Conservation (phyloP, 1,284 basidiomycete genomes). For the Moesziomyces antarcticus region DNA sequence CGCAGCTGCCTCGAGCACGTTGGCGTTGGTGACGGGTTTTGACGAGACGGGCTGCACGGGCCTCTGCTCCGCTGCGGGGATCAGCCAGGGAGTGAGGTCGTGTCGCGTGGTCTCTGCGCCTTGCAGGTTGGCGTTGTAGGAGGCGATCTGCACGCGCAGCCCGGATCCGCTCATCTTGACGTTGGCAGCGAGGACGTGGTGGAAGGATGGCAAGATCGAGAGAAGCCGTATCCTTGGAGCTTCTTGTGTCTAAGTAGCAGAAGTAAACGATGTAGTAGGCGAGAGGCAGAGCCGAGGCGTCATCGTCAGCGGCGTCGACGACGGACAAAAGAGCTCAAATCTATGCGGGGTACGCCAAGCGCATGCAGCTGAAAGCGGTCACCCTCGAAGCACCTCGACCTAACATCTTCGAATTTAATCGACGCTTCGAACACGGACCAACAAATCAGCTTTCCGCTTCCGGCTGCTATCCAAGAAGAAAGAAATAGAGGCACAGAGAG, state of each 20-base stretch:
- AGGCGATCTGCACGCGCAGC: conserved; percentile 79
- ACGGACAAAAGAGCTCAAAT: background rate
- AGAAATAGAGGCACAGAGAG: background rate
- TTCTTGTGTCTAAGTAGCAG: too few relatives aligned
- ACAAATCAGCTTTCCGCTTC: background rate
- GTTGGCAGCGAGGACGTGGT: too few relatives aligned
- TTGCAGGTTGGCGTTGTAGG: conserved; percentile 86
- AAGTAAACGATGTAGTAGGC: too few relatives aligned
- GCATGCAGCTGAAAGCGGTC: background rate
- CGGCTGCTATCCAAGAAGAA: background rate
- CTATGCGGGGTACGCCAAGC: background rate
- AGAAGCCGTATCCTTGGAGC: background rate
- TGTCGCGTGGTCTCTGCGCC: conserved; percentile 70
- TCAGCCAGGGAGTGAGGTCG: conserved; percentile 65
- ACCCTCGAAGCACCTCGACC: background rate
- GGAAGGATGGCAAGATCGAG: background rate
- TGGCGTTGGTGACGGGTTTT: conserved; percentile 35
- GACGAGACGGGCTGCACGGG: conserved; percentile 68
- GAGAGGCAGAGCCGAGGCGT: too few relatives aligned
- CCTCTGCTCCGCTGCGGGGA: conserved; percentile 57
- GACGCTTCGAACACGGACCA: background rate
- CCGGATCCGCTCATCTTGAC: conserved; percentile 24
- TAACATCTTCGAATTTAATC: background rate
- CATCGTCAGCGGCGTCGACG: too few relatives aligned
- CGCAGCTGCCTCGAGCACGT: conserved; percentile 23